Conservation (phyloP, 2,329 filamentous ascomycete genomes). For the Hypoxylon sp. region DNA sequence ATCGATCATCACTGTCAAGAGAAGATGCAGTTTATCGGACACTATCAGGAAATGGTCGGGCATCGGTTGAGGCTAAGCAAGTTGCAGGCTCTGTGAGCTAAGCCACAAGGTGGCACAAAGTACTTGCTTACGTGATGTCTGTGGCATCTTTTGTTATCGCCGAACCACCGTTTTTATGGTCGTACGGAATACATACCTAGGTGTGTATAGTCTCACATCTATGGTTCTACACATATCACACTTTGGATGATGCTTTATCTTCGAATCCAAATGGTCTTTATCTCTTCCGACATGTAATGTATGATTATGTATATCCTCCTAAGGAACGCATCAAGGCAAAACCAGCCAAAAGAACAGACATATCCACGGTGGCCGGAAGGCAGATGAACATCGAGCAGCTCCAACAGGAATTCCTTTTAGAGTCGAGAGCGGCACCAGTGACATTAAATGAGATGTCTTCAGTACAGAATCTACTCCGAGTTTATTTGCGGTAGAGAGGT, state of each 20-base stretch:
- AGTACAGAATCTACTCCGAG: no score
- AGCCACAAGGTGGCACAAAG: constrained; percentile 15
- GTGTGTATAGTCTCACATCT: not conserved
- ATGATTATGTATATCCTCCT: not conserved
- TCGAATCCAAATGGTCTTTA: not conserved
- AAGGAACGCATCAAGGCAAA: not conserved
- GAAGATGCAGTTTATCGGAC: not conserved
- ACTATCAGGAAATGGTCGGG: not conserved
- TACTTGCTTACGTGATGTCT: constrained; percentile 3
- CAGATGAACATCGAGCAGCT: not conserved
- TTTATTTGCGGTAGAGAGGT: not conserved
- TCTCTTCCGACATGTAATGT: not conserved
- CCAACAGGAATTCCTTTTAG: not conserved
- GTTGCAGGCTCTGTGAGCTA: not conserved
- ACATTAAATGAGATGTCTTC: not conserved
- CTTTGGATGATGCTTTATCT: not conserved
- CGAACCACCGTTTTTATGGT: no score
- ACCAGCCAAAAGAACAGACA: not conserved
- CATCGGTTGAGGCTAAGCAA: not conserved
- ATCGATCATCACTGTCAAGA: not conserved
- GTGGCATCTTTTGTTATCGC: not conserved
- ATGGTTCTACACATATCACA: not conserved
- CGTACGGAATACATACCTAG: no score
- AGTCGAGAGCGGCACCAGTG: not conserved
- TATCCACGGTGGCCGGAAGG: not conserved